phyloP scores from a whole-genome alignment of 225 moss, liverwort and hornwort species.

The Polytrichum formosum region DNA sequence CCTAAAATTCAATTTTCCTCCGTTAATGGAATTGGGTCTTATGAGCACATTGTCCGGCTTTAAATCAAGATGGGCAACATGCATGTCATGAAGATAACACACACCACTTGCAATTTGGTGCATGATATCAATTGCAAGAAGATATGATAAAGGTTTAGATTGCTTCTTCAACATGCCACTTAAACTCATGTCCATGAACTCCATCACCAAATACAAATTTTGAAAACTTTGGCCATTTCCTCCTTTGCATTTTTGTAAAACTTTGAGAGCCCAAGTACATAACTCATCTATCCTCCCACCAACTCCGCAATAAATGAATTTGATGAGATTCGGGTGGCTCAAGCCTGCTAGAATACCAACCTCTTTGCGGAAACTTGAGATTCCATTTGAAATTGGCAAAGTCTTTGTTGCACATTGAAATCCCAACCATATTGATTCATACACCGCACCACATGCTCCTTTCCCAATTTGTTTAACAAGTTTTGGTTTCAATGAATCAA shows the following conservation, averaged over 20 bases:
- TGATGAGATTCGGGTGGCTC: conserved; percentile 10
- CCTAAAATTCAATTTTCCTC: not conserved
- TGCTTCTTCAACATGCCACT: not conserved
- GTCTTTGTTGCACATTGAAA: conserved; percentile 19
- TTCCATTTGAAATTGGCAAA: not conserved
- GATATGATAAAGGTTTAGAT: not conserved
- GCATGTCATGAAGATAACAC: not conserved
- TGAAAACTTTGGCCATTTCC: too few relatives aligned
- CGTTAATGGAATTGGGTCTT: too few relatives aligned
- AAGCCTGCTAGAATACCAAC: conserved; percentile 6
- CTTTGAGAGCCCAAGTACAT: too few relatives aligned
- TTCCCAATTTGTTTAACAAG: not conserved
- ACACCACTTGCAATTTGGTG: not conserved
- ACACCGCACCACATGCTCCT: not conserved
- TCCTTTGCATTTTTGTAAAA: too few relatives aligned
- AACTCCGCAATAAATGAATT: conserved; percentile 16
- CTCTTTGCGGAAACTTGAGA: conserved; percentile 10
- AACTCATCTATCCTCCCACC: not conserved
- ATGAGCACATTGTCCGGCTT: conserved; percentile 2
- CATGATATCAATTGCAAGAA: not conserved
- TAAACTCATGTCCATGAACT: not conserved
- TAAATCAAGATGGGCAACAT: not conserved
- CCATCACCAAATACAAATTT: not conserved
- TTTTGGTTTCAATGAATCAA: not conserved
- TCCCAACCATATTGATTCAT: conserved; percentile 1